Evolutionary conservation across 1,284 basidiomycete species (phyloP), one percentile per base, ranked within the genome.

Genomic region (Exsudoporus floridanus): DNA sequence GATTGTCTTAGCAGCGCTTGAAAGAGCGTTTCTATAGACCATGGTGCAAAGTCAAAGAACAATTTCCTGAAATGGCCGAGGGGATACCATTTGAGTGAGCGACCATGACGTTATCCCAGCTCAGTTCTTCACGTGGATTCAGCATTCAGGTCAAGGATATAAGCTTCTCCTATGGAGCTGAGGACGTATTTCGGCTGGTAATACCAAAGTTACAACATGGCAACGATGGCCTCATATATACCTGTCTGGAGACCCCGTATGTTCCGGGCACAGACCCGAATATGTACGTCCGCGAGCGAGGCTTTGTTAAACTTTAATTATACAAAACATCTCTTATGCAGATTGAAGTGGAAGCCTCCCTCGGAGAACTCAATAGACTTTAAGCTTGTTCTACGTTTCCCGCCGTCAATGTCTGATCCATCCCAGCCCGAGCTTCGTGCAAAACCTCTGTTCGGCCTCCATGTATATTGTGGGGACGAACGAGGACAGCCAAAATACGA

Each of bases 291-390:
- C 97, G 91, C 93, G 73, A 14, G 21, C 50, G 31, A 42, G n/a
- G 50, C 50, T n/a, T 50, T 46, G 40, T 47, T 41, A 14, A n/a
- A 14, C 5, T 27, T 27, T 40, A 37, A 37, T 45, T 4, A 5
- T 30, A 46, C 27, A 35, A 49, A 45, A 39, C 18, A 46, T 34
- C 10, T 37, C 18, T 47, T 23, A 19, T n/a, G 30, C 66, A 97
- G 94, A 59, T 73, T 98, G 62, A 99, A 99, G 71, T 99, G 97
- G 97, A 99, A 99, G 72, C 95, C 96, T 1, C 94, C 97, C 4
- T 91, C 89, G 3, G 97, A 99, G 66, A 99, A 99, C 71, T 94
- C 94, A 4, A 90, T 99, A 65, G 97, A 99, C 72, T 99, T 99
- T 77, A 93, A 93, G 68, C 85, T 99, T 13, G 81, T 95, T 48